Base-by-base conservation (phyloP, 345 rosid species). In the Eucalyptus melliodora region DNA sequence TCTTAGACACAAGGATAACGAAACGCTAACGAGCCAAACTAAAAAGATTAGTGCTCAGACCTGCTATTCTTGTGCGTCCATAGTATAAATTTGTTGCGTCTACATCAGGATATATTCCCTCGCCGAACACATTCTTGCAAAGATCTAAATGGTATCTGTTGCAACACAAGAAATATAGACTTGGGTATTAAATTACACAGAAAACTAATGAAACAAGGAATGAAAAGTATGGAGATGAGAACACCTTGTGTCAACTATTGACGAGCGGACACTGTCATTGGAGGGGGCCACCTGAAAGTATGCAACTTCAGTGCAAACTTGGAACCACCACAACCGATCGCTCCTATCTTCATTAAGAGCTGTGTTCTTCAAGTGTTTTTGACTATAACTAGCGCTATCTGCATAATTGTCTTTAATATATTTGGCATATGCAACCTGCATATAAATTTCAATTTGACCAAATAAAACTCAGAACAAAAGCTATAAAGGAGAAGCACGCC, bases 321-420 rank as follows among this genome's bases (percentile, higher is more conserved):
- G 99, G 90, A 95, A 96, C 99, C 99, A 96, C 99, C 99, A 97
- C 92, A 96, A 89, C 88, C 98, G 94, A 90, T 93, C 96, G 87
- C 93, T 88, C 86, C 92, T 90, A 47, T 91, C 89, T 88, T 88
- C 93, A 49, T 91, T 91, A 34, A 96, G 62, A 87, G 91, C 90
- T 44, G 93, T 93, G 77, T 90, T 90, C 91, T 92, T 97, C 92
- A 97, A 89, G 90, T 94, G 90, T 47, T 94, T 92, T 91, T 95
- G 96, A 90, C 89, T 91, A 91, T 96, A 96, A 31, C 94, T 96
- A 90, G 92, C 91, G 88, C 82, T 87, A 87, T 95, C 93, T 86
- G 95, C 81, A 90, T 91, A 96, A 90, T 92, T 91, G 26, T 95
- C 97, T 87, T 94, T 94, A 60, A 96, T 93, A 89, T 94, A 97